Evolutionary conservation across 768 basidiomycete genomes (phyloP), one percentile per base, ranked within the genome.

Genomic region (Russula emetica): DNA sequence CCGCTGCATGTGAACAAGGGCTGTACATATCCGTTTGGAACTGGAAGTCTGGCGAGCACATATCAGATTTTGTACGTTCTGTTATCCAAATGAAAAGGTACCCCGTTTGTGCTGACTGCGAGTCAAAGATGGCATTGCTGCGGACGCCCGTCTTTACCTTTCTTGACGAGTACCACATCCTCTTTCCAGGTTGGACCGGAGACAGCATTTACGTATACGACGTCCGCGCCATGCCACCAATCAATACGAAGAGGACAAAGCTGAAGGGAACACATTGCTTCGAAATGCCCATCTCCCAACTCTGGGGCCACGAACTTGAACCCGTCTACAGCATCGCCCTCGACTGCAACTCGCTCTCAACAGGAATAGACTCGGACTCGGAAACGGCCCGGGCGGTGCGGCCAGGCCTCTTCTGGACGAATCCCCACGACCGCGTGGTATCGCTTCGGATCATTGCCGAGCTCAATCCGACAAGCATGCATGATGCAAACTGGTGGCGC

Each of bases 221-320:
- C 24, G n/a, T 58, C 30, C 56, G 22, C 26, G 22, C 55, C 38
- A 63, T 63, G 56, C 62, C 56, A 22, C 56, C 56, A 18, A 51
- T 58, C 16, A 50, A 34, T 28, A 32, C 34, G 38, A 50, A 30
- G 30, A 56, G n/a, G 13, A 18, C 1, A 50, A 62, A 58, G 30
- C n/a, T 30, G 22, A 56, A 58, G 38, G 61, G 61, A 24, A 62
- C 61, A 4, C 61, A 62, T n/a, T 62, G 61, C 55, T 62, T 62
- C 38, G 61, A 62, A 44, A 42, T 56, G 11, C 18, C 38, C 61
- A 20, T 52, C 3, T 10, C 49, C 36, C 47, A 5, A 3, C 14
- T 51, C 11, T 34, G 55, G 24, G 24, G 2, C 13, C 24, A 30
- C 10, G 24, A 55, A 13, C 38, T 18, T 40, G 38, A 18, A 18